Evolutionary conservation across 2,329 filamentous ascomycete genomes (phyloP).

Genomic region (Fusarium sp.): DNA sequence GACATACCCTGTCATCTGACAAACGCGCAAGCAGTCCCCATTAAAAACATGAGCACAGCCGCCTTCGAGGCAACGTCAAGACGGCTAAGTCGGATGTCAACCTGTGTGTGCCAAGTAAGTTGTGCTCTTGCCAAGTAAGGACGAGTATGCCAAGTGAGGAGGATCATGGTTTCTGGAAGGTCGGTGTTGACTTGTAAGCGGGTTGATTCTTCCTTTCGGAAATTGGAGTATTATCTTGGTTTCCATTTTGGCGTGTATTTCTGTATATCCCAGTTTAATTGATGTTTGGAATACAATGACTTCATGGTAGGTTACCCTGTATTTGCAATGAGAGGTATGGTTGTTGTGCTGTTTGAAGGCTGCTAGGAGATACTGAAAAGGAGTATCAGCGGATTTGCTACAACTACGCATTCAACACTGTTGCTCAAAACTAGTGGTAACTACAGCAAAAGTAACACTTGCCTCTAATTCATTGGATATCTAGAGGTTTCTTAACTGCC

Average conservation of each 20-base stretch:
- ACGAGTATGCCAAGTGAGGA: not conserved
- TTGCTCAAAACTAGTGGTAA: not conserved
- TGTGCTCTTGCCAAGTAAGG: not conserved
- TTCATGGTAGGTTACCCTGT: not conserved
- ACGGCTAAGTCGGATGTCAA: slow-evolving; percentile 5
- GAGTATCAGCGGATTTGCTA: not conserved
- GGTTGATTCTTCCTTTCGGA: not conserved
- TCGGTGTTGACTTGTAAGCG: not conserved
- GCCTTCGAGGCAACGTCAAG: not conserved
- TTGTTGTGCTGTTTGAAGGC: not conserved
- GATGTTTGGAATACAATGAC: not conserved
- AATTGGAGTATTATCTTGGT: not conserved
- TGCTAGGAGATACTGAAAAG: not conserved
- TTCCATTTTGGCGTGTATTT: not conserved
- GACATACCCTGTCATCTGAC: not conserved
- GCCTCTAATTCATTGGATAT: not conserved
- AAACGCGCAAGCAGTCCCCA: not conserved
- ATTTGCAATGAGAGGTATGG: not conserved
- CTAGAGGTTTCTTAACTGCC: not conserved
- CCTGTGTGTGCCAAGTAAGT: not conserved
- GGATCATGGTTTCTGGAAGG: not conserved
- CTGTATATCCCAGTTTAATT: not conserved
- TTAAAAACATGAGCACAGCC: not conserved
- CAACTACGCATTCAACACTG: not conserved
- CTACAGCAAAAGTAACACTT: not conserved